Evolutionary conservation across 164 flowering plant genomes (phyloP).

Genomic region (Annona cherimola): DNA sequence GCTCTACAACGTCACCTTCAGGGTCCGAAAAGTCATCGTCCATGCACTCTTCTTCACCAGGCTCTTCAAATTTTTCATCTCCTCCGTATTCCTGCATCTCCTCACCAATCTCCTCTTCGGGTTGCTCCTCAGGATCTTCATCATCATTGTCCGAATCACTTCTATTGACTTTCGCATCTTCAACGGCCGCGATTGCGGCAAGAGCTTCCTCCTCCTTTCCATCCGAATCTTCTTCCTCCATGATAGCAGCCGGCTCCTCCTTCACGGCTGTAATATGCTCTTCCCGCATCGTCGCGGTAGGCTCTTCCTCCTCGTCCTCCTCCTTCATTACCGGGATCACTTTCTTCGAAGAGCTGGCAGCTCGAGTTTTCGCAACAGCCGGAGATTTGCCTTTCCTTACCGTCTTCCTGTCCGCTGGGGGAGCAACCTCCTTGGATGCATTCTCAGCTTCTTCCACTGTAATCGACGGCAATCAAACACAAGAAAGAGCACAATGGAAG

Average conservation of each 20-base stretch:
- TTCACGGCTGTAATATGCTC: neutral
- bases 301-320: neutral
- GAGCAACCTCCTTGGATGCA: constrained; percentile 15
- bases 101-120: constrained; percentile 12
- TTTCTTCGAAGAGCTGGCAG: constrained; percentile 5
- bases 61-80: constrained; percentile 41
- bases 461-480: neutral
- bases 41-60: constrained; percentile 43
- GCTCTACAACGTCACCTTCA: constrained; percentile 28
- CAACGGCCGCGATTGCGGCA: constrained; percentile 5
- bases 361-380: constrained; percentile 2
- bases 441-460: constrained; percentile 24
- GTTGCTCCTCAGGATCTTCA: constrained; percentile 15
- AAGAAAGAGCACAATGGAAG: neutral
- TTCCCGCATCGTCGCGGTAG: neutral
- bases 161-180: constrained; percentile 16
- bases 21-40: constrained; percentile 36
- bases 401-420: constrained; percentile 24
- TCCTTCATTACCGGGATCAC: neutral
- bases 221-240: neutral
- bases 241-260: neutral
- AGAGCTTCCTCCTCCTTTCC: neutral
- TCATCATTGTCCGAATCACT: constrained; percentile 5
- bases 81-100: constrained; percentile 31
- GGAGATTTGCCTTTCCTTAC: constrained; percentile 21